These are phyloP conservation scores for Lablab purpureus DNA, from an alignment of 306 rosid species.

Conservation along the genomic window DNA sequence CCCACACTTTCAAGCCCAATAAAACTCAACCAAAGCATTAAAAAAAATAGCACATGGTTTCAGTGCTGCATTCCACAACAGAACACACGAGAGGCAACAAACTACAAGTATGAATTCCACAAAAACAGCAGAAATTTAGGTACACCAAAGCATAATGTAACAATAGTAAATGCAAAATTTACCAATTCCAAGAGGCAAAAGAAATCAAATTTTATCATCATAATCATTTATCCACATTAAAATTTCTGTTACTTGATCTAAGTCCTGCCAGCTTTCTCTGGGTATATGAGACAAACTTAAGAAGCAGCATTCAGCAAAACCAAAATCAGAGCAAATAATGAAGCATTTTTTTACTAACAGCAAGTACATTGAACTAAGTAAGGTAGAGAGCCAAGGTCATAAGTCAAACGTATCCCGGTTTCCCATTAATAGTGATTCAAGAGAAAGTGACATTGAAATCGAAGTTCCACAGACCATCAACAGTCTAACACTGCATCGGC, in stretches of 20 bases:
- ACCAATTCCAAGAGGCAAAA: constrained; percentile 1
- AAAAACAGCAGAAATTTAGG: neutral
- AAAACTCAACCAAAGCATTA: constrained; percentile 46
- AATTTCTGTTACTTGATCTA: constrained; percentile 13
- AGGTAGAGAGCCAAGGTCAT: neutral
- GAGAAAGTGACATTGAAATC: neutral
- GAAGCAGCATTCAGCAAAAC: constrained; percentile 2
- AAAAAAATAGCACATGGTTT: constrained; percentile 6
- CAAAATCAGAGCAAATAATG: neutral
- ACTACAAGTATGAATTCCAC: constrained; percentile 18
- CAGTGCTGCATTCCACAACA: constrained; percentile 20
- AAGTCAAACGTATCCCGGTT: constrained; percentile 5
- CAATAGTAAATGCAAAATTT: neutral
- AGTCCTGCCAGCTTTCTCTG: constrained; percentile 11
- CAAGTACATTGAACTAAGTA: neutral
- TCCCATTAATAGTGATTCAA: neutral
- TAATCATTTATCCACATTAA: neutral
- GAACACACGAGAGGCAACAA: constrained; percentile 21
- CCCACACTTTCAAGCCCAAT: constrained; percentile 50
- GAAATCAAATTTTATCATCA: neutral
- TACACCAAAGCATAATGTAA: constrained; percentile 1
- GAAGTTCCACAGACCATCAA: neutral
- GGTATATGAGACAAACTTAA: neutral
- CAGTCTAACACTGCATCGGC: neutral
- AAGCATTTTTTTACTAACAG: constrained; percentile 19